Conservation (phyloP, 2,329 filamentous ascomycete genomes). For the Scedosporium minutisporum region DNA sequence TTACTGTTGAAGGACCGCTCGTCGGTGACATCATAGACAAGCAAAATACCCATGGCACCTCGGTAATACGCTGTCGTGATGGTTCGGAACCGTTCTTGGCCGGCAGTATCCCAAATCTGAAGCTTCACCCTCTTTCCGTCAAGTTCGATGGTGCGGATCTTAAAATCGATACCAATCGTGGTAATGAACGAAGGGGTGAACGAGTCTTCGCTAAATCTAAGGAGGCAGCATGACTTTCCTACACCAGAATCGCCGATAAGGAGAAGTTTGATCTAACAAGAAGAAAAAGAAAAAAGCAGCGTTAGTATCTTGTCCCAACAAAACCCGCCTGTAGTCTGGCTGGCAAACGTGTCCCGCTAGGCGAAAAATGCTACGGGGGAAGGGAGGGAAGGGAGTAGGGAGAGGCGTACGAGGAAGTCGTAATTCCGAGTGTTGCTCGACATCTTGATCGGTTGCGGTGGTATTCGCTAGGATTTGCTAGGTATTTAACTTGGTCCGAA, state of each 20-base stretch:
- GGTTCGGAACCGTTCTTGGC: constrained; percentile 95
- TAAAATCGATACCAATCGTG: constrained; percentile 99
- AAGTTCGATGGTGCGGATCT: constrained; percentile 97
- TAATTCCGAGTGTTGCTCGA: constrained; percentile 90
- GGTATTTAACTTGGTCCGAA: not conserved
- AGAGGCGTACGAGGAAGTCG: constrained; percentile 78
- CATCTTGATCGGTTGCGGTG: constrained; percentile 49
- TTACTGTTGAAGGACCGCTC: constrained; percentile 90
- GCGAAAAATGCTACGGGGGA: constrained; percentile 12
- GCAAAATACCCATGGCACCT: constrained; percentile 93
- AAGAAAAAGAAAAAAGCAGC: not conserved
- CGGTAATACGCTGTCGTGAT: constrained; percentile 99
- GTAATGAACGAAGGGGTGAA: constrained; percentile 98
- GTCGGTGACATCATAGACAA: constrained; percentile 98
- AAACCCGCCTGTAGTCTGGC: not conserved
- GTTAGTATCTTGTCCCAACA: not conserved
- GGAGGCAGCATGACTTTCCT: constrained; percentile 91
- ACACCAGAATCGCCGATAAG: constrained; percentile 95
- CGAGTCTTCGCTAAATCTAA: constrained; percentile 94
- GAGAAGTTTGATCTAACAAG: constrained; percentile 78
- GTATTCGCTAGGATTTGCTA: not conserved
- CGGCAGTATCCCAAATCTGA: constrained; percentile 99
- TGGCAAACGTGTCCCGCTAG: constrained; percentile 6
- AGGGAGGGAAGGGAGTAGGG: constrained; percentile 13
- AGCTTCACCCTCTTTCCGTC: constrained; percentile 98